These are phyloP conservation scores for Brassica nigra DNA, from an alignment of 345 rosid species.

Conservation along the genomic window DNA sequence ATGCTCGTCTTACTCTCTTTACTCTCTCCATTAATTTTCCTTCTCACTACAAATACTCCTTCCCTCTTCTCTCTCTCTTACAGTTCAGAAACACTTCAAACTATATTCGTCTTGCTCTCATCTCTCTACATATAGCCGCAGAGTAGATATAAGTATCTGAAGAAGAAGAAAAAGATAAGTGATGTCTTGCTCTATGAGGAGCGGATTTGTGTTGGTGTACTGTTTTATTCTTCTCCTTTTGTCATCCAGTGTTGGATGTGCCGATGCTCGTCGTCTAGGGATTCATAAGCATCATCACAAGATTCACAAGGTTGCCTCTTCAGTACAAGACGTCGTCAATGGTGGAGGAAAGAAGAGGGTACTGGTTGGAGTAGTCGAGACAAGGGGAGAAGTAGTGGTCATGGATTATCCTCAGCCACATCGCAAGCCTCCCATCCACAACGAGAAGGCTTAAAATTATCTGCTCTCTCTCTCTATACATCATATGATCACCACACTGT, in stretches of 20 bases:
- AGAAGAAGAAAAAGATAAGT: slow-evolving; percentile 1
- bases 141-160: not conserved
- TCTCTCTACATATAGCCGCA: not conserved
- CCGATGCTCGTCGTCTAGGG: slow-evolving; percentile 27
- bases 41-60: slow-evolving; percentile 37
- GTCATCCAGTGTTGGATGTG: slow-evolving; percentile 30
- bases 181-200: slow-evolving; percentile 37
- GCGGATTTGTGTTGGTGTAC: slow-evolving; percentile 1
- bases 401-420: slow-evolving; percentile 93
- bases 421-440: slow-evolving; percentile 93
- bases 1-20: slow-evolving; percentile 40
- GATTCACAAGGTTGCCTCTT: slow-evolving; percentile 28
- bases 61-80: slow-evolving; percentile 30
- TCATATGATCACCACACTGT: slow-evolving; percentile 5
- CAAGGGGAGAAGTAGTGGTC: slow-evolving; percentile 47
- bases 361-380: slow-evolving; percentile 35
- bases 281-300: slow-evolving; percentile 32
- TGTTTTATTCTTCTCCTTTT: slow-evolving; percentile 32
- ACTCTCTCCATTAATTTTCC: slow-evolving; percentile 7
- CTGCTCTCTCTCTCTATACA: not conserved
- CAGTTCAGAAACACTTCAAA: slow-evolving; percentile 16
- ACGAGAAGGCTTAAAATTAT: slow-evolving; percentile 52
- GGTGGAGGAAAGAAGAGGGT: slow-evolving; percentile 28
- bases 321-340: not conserved
- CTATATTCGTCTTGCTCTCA: slow-evolving; percentile 9